Evolutionary conservation across 2,329 filamentous ascomycete species (phyloP).

Genomic region (Cadophora sp.): DNA sequence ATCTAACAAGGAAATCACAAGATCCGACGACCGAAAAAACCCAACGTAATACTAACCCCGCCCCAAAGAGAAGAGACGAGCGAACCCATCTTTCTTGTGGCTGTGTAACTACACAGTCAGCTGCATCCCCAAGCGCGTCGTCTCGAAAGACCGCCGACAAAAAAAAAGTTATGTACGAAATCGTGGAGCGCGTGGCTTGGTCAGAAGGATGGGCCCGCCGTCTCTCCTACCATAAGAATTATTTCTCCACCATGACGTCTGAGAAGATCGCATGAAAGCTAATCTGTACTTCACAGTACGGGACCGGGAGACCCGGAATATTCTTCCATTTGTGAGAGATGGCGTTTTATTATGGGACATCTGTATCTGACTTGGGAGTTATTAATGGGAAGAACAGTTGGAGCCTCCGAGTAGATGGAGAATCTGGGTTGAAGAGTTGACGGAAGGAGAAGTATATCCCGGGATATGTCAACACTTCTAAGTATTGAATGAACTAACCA

Average conservation of each 20-base stretch:
- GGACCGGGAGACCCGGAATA: not conserved
- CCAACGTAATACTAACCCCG: not conserved
- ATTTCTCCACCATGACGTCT: constrained; percentile 29
- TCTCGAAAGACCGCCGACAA: not conserved
- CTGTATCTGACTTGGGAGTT: not conserved
- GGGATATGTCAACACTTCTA: not conserved
- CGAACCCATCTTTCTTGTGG: not conserved
- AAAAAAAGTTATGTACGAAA: not conserved
- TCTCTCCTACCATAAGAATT: not conserved
- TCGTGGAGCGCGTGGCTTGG: constrained; percentile 31
- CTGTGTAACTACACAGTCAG: constrained; percentile 21
- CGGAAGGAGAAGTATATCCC: not conserved
- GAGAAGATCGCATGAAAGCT: constrained; percentile 4
- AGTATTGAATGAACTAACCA: not conserved
- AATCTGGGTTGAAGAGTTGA: not conserved
- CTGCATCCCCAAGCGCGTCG: not conserved
- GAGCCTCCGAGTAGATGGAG: not conserved
- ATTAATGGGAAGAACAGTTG: not conserved
- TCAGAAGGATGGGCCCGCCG: constrained; percentile 25
- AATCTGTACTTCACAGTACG: not conserved
- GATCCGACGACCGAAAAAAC: not conserved
- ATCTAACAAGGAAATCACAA: constrained; percentile 2
- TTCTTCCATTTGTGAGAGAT: not conserved
- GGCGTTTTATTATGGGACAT: constrained; percentile 1
- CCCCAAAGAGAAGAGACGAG: not conserved